A percentile compares a stretch with the other conserved stretches of the same genome.
Conservation (phyloP, 2,329 filamentous ascomycete genomes). For the Metarhizium anisopliae region DNA sequence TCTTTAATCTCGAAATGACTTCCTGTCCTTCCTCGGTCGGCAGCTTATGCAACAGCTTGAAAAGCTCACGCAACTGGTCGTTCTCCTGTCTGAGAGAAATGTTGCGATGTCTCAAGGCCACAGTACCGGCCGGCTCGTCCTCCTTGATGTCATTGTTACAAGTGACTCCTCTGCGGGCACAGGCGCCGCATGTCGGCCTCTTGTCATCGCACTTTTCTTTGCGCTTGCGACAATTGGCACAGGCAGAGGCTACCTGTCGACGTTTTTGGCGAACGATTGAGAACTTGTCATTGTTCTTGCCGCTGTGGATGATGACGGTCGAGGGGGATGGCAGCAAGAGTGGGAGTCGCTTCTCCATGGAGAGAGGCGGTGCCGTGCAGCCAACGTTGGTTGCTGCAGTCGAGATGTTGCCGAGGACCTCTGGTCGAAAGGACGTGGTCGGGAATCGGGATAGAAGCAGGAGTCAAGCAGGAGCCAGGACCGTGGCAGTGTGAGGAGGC, state of each 20-base stretch:
- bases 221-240: constrained; percentile 5
- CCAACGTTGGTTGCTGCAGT: neutral
- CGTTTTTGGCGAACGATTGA: constrained; percentile 3
- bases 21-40: constrained; percentile 4
- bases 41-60: constrained; percentile 3
- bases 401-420: neutral
- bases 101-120: constrained; percentile 3
- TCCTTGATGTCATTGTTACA: constrained; percentile 5
- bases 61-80: constrained; percentile 10
- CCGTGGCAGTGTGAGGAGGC: too few relatives aligned
- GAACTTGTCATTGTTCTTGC: neutral
- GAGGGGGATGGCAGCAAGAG: constrained; percentile 1
- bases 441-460: too few relatives aligned
- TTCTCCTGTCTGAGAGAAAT: constrained; percentile 8
- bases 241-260: constrained; percentile 5
- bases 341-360: neutral
- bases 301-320: neutral
- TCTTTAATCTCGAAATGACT: constrained; percentile 4
- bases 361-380: neutral
- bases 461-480: too few relatives aligned
- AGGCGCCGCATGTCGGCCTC: constrained; percentile 5
- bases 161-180: constrained; percentile 4
- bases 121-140: neutral
- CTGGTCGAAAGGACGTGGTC: too few relatives aligned
- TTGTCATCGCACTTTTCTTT: constrained; percentile 7